Percentiles rank a stretch among this genome's conserved stretches.
These are phyloP conservation scores for Vanderwaltozyma yarrowii DNA, from an alignment of 805 yeast genomes.

Conservation along the genomic window DNA sequence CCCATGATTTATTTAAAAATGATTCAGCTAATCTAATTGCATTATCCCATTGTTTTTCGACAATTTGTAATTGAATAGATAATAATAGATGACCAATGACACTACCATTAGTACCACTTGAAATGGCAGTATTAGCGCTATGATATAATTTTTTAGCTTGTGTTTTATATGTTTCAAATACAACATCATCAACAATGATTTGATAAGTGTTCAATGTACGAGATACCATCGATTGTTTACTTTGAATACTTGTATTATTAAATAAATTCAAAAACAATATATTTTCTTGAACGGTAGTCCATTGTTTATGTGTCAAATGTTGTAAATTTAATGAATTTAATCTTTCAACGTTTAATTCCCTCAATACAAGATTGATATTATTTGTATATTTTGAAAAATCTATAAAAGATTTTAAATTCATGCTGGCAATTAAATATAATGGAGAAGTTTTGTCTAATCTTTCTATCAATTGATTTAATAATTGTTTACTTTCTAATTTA, in stretches of 20 bases:
- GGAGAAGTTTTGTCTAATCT: conserved; percentile 17
- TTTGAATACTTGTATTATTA: conserved; percentile 15
- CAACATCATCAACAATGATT: conserved; percentile 14
- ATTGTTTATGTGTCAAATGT: conserved; percentile 20
- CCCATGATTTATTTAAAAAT: conserved; percentile 11
- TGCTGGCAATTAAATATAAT: conserved; percentile 23
- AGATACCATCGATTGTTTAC: conserved; percentile 13
- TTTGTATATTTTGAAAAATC: conserved; percentile 25
- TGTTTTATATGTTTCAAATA: conserved; percentile 20
- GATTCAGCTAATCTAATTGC: conserved; percentile 22
- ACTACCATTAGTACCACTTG: conserved; percentile 14
- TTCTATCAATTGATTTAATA: conserved; percentile 29
- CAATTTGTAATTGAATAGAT: conserved; percentile 19
- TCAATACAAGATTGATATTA: conserved; percentile 24
- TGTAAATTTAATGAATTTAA: conserved; percentile 13
- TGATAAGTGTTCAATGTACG: conserved; percentile 18
- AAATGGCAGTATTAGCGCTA: conserved; percentile 11
- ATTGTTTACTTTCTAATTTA: conserved; percentile 26
- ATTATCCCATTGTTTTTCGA: conserved; percentile 22
- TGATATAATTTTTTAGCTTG: conserved; percentile 25
- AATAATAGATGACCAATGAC: conserved; percentile 18
- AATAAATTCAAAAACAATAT: conserved; percentile 17
- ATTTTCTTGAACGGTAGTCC: conserved; percentile 17
- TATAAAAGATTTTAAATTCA: conserved; percentile 22
- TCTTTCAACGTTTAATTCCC: conserved; percentile 27